Conservation (phyloP, 345 rosid species). For the Syzygium aqueum region DNA sequence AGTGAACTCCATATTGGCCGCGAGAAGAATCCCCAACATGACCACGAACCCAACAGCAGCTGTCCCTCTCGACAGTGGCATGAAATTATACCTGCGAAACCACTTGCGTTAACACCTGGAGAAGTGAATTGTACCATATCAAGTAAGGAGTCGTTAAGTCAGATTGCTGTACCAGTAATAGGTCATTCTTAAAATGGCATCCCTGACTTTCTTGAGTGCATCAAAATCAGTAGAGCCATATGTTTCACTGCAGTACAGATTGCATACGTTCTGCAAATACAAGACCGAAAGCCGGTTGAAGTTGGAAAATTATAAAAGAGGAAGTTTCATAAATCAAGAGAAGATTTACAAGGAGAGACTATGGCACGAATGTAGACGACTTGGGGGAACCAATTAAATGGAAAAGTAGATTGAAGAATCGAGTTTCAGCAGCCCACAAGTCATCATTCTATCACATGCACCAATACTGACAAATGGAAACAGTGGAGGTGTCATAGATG, state of each 20-base stretch:
- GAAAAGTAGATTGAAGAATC: background rate
- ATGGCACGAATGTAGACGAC: background rate
- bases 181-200: constrained; percentile 79
- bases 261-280: constrained; percentile 54
- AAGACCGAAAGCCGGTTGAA: background rate
- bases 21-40: constrained; percentile 71
- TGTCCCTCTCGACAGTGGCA: constrained; percentile 93
- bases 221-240: constrained; percentile 57
- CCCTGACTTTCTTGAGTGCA: constrained; percentile 56
- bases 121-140: background rate
- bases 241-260: constrained; percentile 70
- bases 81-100: constrained; percentile 77
- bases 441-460: background rate
- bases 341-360: background rate
- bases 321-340: background rate
- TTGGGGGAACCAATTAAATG: background rate
- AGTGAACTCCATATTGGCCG: constrained; percentile 83
- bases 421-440: background rate
- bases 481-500: background rate
- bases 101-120: background rate
- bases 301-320: background rate
- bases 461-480: background rate
- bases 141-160: background rate
- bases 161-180: constrained; percentile 68
- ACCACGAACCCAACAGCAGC: constrained; percentile 76